A percentile compares a stretch with the other conserved stretches of the same genome.
These are phyloP conservation scores for Leptomonas pyrrhocoris DNA, from an alignment of 208 protist genomes.

Conservation along the genomic window DNA sequence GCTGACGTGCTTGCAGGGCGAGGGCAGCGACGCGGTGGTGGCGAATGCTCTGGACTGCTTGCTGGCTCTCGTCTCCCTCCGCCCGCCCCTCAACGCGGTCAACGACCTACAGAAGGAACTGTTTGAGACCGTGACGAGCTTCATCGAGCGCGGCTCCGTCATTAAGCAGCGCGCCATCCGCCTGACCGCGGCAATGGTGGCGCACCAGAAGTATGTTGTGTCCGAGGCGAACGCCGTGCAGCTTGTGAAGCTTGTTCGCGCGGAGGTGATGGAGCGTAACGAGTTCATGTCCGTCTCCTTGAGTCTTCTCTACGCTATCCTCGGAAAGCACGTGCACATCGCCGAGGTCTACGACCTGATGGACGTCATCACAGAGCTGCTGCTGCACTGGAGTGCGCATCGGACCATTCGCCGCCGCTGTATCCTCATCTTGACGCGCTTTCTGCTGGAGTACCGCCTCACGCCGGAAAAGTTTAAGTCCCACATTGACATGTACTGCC, in stretches of 20 bases:
- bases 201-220: conserved; percentile 75
- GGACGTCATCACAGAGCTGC: conserved; percentile 83
- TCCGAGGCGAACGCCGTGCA: conserved; percentile 60
- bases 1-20: conserved; percentile 83
- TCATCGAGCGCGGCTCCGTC: conserved; percentile 80
- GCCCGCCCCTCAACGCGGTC: conserved; percentile 69
- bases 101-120: conserved; percentile 59
- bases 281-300: conserved; percentile 86
- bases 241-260: conserved; percentile 64
- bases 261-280: conserved; percentile 83
- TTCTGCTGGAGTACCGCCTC: conserved; percentile 92
- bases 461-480: conserved; percentile 89
- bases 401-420: conserved; percentile 73
- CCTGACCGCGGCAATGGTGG: conserved; percentile 75
- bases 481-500: conserved; percentile 85
- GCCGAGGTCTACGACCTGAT: conserved; percentile 90
- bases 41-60: conserved; percentile 85
- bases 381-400: conserved; percentile 80
- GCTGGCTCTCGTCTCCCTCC: conserved; percentile 81
- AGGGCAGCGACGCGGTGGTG: conserved; percentile 89
- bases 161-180: conserved; percentile 92
- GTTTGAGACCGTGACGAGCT: conserved; percentile 75
- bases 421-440: conserved; percentile 77
- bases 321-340: conserved; percentile 88
- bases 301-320: conserved; percentile 79